These are phyloP conservation scores for Mycena chlorophos DNA, from an alignment of 768 basidiomycete species.

Conservation along the genomic window DNA sequence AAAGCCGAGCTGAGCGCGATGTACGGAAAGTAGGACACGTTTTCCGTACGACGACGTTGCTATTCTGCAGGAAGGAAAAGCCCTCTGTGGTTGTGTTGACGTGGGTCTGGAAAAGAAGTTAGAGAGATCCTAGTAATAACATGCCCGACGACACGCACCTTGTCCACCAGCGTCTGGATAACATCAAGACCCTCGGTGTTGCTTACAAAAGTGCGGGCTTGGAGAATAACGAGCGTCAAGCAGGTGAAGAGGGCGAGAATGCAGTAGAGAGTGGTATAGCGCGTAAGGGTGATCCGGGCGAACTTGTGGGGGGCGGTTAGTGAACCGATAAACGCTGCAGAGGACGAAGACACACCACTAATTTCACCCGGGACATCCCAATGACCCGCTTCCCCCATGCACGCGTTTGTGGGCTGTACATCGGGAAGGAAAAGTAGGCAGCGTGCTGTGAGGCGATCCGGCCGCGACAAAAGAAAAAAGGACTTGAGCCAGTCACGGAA, in stretches of 20 bases:
- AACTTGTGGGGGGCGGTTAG: conserved; percentile 35
- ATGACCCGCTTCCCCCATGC: conserved; percentile 20
- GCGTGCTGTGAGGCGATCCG: conserved; percentile 18
- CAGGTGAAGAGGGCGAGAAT: conserved; percentile 45
- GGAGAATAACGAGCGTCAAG: conserved; percentile 41
- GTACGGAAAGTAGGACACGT: background rate
- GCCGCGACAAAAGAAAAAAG: conserved; percentile 18
- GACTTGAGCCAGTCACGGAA: conserved; percentile 17
- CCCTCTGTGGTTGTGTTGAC: conserved; percentile 11
- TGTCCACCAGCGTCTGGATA: conserved; percentile 32
- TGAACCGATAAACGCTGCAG: background rate
- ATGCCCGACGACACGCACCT: conserved; percentile 21
- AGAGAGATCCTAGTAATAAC: conserved; percentile 17
- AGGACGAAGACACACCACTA: conserved; percentile 17
- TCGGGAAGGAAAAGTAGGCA: conserved; percentile 9
- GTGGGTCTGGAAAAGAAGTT: background rate
- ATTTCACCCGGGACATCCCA: conserved; percentile 22
- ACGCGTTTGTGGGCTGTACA: conserved; percentile 14
- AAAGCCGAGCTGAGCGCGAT: conserved; percentile 1
- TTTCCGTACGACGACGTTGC: conserved; percentile 22
- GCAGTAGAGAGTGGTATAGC: conserved; percentile 50
- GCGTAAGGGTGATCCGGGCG: conserved; percentile 49
- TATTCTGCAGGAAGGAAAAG: conserved; percentile 18
- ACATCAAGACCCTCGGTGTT: conserved; percentile 36
- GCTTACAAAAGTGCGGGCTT: conserved; percentile 38